These are phyloP conservation scores for Megacollybia platyphylla DNA, from an alignment of 1,284 basidiomycete species.

Conservation along the genomic window DNA sequence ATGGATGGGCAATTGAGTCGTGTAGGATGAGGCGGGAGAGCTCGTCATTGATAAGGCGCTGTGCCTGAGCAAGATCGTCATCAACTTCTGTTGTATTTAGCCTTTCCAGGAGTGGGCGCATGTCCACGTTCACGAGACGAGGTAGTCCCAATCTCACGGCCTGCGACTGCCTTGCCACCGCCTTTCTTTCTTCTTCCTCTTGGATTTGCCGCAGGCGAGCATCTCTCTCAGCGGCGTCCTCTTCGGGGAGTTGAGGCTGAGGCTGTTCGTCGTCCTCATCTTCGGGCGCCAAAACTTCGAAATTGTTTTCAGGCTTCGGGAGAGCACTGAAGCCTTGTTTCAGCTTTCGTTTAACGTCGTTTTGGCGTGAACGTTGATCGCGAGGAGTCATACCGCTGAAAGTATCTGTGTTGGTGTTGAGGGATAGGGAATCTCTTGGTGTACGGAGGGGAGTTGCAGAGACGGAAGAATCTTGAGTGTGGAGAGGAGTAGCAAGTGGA, in stretches of 20 bases:
- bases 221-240: constrained; percentile 92
- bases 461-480: constrained; percentile 25
- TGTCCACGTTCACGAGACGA: constrained; percentile 76
- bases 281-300: constrained; percentile 87
- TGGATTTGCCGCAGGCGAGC: constrained; percentile 55
- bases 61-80: constrained; percentile 35
- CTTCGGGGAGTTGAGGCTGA: constrained; percentile 38
- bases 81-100: constrained; percentile 41
- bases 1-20: constrained; percentile 80
- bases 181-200: constrained; percentile 71
- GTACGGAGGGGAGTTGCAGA: constrained; percentile 78
- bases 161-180: constrained; percentile 71
- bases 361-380: constrained; percentile 51
- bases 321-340: constrained; percentile 75
- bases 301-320: constrained; percentile 95
- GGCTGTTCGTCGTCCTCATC: constrained; percentile 46
- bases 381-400: constrained; percentile 56
- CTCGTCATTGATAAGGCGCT: constrained; percentile 68
- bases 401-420: constrained; percentile 61
- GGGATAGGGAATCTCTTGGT: constrained; percentile 83
- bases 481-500: constrained; percentile 78
- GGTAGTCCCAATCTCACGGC: constrained; percentile 80
- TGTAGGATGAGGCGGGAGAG: constrained; percentile 74
- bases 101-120: constrained; percentile 46
- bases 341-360: constrained; percentile 61